A percentile compares a stretch with the other conserved stretches of the same genome.
Conservation (phyloP, 225 moss, liverwort and hornwort genomes). For the Sphagnum tenellum region DNA sequence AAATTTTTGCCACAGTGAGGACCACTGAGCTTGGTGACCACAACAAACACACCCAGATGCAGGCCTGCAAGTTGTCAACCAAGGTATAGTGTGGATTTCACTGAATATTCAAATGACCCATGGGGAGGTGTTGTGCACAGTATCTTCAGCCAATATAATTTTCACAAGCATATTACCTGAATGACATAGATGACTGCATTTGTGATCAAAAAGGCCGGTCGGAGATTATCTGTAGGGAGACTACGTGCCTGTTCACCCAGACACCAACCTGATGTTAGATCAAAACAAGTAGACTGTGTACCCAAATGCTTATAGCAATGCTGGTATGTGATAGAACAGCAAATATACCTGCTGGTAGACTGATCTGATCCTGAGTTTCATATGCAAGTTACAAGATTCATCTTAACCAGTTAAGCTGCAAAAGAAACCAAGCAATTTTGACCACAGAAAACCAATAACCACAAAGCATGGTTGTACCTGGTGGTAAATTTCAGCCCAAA, state of each 20-base stretch:
- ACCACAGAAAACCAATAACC: background rate
- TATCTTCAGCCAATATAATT: background rate
- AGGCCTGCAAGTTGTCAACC: conserved; percentile 31
- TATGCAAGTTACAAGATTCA: too few relatives aligned
- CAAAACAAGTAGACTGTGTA: too few relatives aligned
- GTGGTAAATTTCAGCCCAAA: conserved; percentile 99
- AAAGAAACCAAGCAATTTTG: background rate
- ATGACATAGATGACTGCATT: conserved; percentile 63
- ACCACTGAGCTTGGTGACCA: conserved; percentile 42
- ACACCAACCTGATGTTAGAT: too few relatives aligned
- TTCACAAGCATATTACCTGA: conserved; percentile 39
- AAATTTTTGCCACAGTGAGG: conserved; percentile 71
- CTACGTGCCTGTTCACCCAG: conserved; percentile 65
- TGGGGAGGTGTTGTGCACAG: too few relatives aligned
- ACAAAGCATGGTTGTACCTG: conserved; percentile 37
- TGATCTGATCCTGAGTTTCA: too few relatives aligned
- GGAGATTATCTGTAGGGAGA: conserved; percentile 76
- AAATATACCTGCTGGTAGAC: too few relatives aligned
- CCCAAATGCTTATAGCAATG: too few relatives aligned
- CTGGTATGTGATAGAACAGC: too few relatives aligned
- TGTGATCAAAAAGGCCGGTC: conserved; percentile 78
- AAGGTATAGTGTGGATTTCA: too few relatives aligned
- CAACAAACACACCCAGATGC: conserved; percentile 82
- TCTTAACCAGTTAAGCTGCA: too few relatives aligned
- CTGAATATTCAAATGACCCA: too few relatives aligned